Conservation (phyloP, 139 green algal genomes). For the Coelastrella sp. region DNA sequence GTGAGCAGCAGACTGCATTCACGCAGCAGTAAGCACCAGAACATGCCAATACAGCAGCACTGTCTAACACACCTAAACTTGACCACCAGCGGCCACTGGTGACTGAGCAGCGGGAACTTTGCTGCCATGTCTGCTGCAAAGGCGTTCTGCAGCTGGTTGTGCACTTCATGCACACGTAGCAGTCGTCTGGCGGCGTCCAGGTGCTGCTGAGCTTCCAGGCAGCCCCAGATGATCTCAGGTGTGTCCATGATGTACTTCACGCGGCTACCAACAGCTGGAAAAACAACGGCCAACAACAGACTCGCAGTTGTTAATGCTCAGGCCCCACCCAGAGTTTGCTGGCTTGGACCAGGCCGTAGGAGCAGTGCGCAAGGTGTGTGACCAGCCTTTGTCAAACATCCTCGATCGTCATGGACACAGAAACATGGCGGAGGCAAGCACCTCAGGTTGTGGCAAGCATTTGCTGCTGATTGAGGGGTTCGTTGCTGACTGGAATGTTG, state of each 20-base stretch:
- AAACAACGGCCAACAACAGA: neutral
- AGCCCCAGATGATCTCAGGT: conserved; percentile 97
- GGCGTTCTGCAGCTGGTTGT: conserved; percentile 63
- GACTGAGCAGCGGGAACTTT: conserved; percentile 91
- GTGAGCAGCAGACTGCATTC: neutral
- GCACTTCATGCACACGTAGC: conserved; percentile 82
- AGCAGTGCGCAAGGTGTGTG: no score
- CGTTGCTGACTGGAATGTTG: no score
- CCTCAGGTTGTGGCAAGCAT: no score
- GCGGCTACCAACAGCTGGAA: conserved; percentile 81
- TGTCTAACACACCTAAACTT: conserved; percentile 70
- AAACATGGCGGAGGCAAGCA: no score
- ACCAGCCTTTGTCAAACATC: no score
- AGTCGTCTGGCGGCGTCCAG: conserved; percentile 87
- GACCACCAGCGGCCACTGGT: conserved; percentile 92
- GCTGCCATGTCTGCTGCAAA: conserved; percentile 50
- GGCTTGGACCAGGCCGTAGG: no score
- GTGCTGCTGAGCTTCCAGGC: conserved; percentile 85
- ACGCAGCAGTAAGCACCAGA: neutral
- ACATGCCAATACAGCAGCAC: no score
- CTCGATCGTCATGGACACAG: no score
- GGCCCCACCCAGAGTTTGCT: no score
- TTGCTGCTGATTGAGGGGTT: no score
- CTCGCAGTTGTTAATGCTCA: no score
- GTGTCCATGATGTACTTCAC: conserved; percentile 98